Percentiles rank a stretch among this genome's conserved stretches.
Evolutionary conservation across 352 stramenopile genomes (phyloP).

Genomic region (Thraustochytrium striatum): DNA sequence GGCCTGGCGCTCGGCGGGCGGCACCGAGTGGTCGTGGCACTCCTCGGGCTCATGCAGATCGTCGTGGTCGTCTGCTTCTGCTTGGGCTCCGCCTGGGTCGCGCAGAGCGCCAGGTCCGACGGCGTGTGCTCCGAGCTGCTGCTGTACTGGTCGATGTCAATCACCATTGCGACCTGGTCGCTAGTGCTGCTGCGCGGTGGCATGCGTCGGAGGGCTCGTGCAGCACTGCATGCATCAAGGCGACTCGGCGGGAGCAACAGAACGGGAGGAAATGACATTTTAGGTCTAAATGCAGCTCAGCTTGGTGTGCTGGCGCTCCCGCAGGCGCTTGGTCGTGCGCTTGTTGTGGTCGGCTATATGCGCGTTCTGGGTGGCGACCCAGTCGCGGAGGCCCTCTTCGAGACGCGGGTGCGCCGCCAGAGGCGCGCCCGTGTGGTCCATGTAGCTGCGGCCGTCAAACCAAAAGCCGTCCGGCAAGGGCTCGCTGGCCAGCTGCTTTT

Average conservation of each 20-base stretch:
- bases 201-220: neutral
- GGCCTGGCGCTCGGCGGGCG: neutral
- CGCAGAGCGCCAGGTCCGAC: neutral
- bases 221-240: neutral
- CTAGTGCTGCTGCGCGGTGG: neutral
- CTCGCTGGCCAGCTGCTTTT: neutral
- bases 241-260: neutral
- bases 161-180: neutral
- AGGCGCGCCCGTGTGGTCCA: neutral
- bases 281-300: neutral
- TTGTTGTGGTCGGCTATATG: neutral
- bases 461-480: neutral
- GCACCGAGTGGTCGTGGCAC: neutral
- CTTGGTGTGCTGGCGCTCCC: neutral
- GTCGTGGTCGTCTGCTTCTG: slow-evolving; percentile 7
- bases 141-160: neutral
- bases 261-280: neutral
- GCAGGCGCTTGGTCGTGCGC: neutral
- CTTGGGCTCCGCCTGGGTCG: neutral
- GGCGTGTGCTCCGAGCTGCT: neutral
- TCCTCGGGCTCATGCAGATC: slow-evolving; percentile 5
- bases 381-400: neutral
- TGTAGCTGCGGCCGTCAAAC: slow-evolving; percentile 35
- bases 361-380: neutral
- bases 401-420: neutral